A percentile compares a stretch with the other conserved stretches of the same genome.
Conservation (phyloP, 345 rosid genomes). For the Diplotaxis tenuifolia region DNA sequence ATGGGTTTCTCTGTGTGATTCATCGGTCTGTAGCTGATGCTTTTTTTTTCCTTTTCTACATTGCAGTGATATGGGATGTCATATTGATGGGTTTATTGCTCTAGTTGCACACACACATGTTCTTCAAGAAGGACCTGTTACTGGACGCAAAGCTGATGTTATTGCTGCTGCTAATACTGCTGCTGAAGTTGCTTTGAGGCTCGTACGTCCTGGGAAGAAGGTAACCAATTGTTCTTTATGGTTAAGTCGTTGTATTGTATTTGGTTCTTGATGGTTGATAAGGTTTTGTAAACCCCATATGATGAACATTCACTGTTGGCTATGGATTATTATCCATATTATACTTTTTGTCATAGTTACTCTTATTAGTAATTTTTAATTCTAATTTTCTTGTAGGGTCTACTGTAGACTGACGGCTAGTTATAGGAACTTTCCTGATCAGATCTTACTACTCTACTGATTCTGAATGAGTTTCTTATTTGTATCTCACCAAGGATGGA, state of each 20-base stretch:
- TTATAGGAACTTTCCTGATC: background rate
- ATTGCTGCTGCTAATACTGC: constrained; percentile 92
- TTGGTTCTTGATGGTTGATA: background rate
- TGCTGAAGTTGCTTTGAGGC: constrained; percentile 98
- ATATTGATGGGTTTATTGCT: constrained; percentile 97
- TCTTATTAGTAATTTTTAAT: constrained; percentile 51
- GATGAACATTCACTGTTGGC: constrained; percentile 56
- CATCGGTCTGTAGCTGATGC: too few relatives aligned
- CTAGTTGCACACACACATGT: constrained; percentile 89
- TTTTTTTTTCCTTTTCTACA: background rate
- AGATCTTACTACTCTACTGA: background rate
- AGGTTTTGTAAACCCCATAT: constrained; percentile 42
- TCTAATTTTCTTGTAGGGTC: background rate
- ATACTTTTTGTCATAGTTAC: constrained; percentile 80
- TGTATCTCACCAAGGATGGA: background rate
- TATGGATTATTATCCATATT: constrained; percentile 62
- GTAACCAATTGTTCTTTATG: constrained; percentile 35
- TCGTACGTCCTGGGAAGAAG: constrained; percentile 95
- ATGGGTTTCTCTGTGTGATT: background rate
- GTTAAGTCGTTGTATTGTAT: too few relatives aligned
- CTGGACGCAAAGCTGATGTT: constrained; percentile 82
- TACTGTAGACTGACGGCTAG: background rate
- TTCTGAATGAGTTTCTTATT: background rate
- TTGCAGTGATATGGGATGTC: constrained; percentile 91
- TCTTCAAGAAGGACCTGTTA: constrained; percentile 67